These are phyloP conservation scores for Gryganskiella cystojenkinii DNA, from an alignment of 192 early-diverging fungal species.

Conservation along the genomic window DNA sequence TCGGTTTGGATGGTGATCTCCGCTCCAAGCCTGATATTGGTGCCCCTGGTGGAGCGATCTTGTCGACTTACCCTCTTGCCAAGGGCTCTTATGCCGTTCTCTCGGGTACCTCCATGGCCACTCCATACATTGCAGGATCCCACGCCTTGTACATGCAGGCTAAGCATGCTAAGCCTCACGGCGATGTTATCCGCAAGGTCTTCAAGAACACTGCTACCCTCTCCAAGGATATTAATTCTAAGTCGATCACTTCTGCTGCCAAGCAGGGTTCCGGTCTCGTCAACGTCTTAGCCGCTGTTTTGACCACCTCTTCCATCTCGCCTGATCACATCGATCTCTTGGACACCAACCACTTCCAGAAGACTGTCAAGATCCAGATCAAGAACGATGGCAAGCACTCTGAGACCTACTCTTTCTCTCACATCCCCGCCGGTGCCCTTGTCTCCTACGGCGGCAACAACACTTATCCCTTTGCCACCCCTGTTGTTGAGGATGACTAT, in stretches of 20 bases:
- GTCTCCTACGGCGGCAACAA: constrained; percentile 29
- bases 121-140: constrained; percentile 53
- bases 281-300: constrained; percentile 32
- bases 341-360: constrained; percentile 26
- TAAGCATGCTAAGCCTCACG: constrained; percentile 14
- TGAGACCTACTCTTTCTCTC: constrained; percentile 46
- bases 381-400: constrained; percentile 48
- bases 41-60: constrained; percentile 63
- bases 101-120: constrained; percentile 59
- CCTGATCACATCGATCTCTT: constrained; percentile 34
- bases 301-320: constrained; percentile 8
- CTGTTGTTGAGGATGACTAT: constrained; percentile 20
- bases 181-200: constrained; percentile 30
- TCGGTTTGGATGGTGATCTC: constrained; percentile 52
- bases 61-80: constrained; percentile 27
- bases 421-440: constrained; percentile 48
- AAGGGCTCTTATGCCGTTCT: constrained; percentile 22
- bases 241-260: constrained; percentile 19
- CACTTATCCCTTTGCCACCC: constrained; percentile 14
- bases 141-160: constrained; percentile 42
- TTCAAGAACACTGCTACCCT: constrained; percentile 42
- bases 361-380: constrained; percentile 46
- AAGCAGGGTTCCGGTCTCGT: constrained; percentile 47
- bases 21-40: constrained; percentile 58
- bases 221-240: constrained; percentile 3